Conservation (phyloP, 108 stramenopile genomes). For the Hondaea fermentalgiana region DNA sequence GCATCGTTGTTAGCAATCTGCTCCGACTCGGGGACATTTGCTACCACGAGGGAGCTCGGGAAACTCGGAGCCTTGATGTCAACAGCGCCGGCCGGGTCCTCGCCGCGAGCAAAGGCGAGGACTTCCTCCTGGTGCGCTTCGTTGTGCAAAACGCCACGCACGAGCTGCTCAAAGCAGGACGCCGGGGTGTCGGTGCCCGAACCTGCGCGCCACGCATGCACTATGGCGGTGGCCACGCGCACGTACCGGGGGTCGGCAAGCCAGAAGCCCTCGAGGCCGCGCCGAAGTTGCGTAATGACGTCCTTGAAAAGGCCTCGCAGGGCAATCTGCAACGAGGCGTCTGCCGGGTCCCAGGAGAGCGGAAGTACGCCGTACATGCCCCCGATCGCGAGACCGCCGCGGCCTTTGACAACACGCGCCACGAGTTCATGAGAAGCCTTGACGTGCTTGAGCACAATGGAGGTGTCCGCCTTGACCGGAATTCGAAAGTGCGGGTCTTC, state of each 20-base stretch:
- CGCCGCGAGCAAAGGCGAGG: not conserved
- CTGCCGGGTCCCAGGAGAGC: not conserved
- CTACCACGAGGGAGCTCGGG: not conserved
- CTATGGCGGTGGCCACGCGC: not conserved
- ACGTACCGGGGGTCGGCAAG: not conserved
- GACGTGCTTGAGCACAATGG: conserved; percentile 4
- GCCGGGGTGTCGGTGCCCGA: not conserved
- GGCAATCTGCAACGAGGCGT: not conserved
- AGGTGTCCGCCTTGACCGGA: not conserved
- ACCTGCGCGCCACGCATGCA: not conserved
- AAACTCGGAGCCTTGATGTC: not conserved
- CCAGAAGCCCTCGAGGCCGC: conserved; percentile 15
- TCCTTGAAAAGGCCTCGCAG: not conserved
- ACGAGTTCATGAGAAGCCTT: not conserved
- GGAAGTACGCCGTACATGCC: conserved; percentile 9
- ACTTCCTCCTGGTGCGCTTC: not conserved
- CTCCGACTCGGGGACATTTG: not conserved
- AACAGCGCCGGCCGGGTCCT: not conserved
- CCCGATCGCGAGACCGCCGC: not conserved
- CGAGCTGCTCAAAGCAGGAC: not conserved
- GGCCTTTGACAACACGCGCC: not conserved
- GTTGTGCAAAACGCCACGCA: not conserved
- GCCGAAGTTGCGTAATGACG: not conserved
- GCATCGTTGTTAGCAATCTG: not conserved
- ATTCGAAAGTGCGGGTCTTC: not conserved